A percentile compares a stretch with the other conserved stretches of the same genome.
Conservation (phyloP, 805 yeast species). For the Candida rishiriensis region DNA sequence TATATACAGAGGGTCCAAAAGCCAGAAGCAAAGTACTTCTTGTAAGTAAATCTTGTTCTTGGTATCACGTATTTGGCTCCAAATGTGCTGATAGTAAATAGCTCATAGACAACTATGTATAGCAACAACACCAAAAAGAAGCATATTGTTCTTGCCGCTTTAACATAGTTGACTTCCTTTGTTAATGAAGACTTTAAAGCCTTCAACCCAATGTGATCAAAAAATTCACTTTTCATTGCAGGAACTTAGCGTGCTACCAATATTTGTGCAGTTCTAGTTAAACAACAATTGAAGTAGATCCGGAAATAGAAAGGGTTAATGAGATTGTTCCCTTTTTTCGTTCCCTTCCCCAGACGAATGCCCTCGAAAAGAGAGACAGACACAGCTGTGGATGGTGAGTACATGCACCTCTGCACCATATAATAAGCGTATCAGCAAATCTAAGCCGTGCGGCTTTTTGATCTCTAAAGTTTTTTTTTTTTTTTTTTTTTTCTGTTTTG, state of each 20-base stretch:
- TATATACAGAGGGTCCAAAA: constrained; percentile 31
- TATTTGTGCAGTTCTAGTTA: too few relatives aligned
- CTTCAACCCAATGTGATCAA: constrained; percentile 18
- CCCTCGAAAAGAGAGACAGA: too few relatives aligned
- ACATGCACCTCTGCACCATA: neutral
- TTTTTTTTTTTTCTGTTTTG: neutral
- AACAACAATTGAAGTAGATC: too few relatives aligned
- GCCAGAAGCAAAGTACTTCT: constrained; percentile 24
- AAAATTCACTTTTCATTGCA: constrained; percentile 18
- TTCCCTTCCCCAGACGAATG: too few relatives aligned
- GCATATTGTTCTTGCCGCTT: constrained; percentile 16
- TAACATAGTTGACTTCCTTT: constrained; percentile 7
- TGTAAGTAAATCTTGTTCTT: constrained; percentile 15
- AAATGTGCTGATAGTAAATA: constrained; percentile 11
- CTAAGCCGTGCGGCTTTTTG: too few relatives aligned
- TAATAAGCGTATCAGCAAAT: neutral
- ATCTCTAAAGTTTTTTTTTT: too few relatives aligned
- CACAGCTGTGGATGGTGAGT: too few relatives aligned
- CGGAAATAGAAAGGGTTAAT: too few relatives aligned
- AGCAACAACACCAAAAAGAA: constrained; percentile 17
- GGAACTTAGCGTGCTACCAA: neutral
- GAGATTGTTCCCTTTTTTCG: neutral
- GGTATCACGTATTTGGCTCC: constrained; percentile 21
- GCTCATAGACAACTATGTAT: constrained; percentile 14
- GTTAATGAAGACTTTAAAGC: constrained; percentile 9